phyloP scores from a whole-genome alignment of 331 rosid genomes.

The Malus hybrid region DNA sequence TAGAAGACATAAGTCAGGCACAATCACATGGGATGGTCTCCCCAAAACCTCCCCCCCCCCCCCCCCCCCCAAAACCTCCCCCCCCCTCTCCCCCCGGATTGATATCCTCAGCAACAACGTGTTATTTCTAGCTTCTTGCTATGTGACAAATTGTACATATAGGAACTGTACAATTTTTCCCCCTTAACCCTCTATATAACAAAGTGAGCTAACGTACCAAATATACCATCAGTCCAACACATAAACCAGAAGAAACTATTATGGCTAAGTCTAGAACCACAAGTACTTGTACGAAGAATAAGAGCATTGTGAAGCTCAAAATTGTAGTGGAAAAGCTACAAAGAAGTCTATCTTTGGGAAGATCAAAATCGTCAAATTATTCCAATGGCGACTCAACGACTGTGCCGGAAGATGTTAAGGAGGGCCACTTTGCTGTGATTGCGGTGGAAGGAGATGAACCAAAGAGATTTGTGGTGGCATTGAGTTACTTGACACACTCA shows the following conservation, averaged over 20 bases:
- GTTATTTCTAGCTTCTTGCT: slow-evolving; percentile 1
- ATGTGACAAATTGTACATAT: background rate
- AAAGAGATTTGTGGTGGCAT: slow-evolving; percentile 63
- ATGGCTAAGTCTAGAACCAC: slow-evolving; percentile 36
- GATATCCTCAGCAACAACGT: background rate
- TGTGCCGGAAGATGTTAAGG: slow-evolving; percentile 70
- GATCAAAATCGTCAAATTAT: slow-evolving; percentile 16
- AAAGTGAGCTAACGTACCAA: background rate
- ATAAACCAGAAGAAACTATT: background rate
- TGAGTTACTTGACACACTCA: slow-evolving; percentile 53
- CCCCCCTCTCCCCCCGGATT: background rate
- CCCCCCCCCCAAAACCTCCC: background rate
- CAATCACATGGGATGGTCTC: slow-evolving; percentile 53
- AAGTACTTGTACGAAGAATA: slow-evolving; percentile 25
- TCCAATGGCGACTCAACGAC: slow-evolving; percentile 3
- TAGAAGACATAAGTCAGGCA: slow-evolving; percentile 22
- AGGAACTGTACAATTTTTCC: slow-evolving; percentile 24
- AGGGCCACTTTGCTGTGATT: slow-evolving; percentile 81
- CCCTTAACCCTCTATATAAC: background rate
- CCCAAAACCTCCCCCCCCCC: background rate
- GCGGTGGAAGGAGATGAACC: slow-evolving; percentile 42
- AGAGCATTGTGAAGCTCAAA: slow-evolving; percentile 48
- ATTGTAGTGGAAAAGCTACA: slow-evolving; percentile 54
- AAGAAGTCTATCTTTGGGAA: slow-evolving; percentile 36
- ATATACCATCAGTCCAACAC: background rate